Conservation (phyloP, 2,329 filamentous ascomycete species). For the Fusarium sp. region DNA sequence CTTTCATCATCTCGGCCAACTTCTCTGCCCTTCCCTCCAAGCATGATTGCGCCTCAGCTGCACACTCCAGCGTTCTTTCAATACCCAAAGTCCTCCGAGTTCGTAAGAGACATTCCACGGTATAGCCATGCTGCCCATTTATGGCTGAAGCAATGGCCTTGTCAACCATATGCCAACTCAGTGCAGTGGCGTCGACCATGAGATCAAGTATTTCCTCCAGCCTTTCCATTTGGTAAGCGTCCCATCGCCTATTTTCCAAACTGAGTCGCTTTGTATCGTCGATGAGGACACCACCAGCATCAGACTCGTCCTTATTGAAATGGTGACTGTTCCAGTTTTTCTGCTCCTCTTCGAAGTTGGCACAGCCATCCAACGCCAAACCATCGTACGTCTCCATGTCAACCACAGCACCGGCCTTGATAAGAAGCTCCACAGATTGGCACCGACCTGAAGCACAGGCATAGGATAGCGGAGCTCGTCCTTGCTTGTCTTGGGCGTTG, state of each 20-base stretch:
- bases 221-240: not conserved
- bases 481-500: not conserved
- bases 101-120: conserved; percentile 5
- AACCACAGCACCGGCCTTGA: not conserved
- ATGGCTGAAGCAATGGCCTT: conserved; percentile 4
- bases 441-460: conserved; percentile 36
- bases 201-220: not conserved
- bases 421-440: not conserved
- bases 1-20: not conserved
- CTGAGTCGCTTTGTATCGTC: not conserved
- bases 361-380: not conserved
- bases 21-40: not conserved
- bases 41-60: not conserved
- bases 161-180: not conserved
- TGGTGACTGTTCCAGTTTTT: not conserved
- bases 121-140: not conserved
- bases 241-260: not conserved
- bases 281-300: not conserved
- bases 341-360: not conserved
- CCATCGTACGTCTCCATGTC: not conserved
- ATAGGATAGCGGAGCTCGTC: conserved; percentile 36
- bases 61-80: not conserved
- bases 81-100: not conserved
- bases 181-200: not conserved
- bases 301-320: not conserved